These are phyloP conservation scores for Rutidosis leptorrhynchoides DNA, from an alignment of 129 eudicot species.

Conservation along the genomic window DNA sequence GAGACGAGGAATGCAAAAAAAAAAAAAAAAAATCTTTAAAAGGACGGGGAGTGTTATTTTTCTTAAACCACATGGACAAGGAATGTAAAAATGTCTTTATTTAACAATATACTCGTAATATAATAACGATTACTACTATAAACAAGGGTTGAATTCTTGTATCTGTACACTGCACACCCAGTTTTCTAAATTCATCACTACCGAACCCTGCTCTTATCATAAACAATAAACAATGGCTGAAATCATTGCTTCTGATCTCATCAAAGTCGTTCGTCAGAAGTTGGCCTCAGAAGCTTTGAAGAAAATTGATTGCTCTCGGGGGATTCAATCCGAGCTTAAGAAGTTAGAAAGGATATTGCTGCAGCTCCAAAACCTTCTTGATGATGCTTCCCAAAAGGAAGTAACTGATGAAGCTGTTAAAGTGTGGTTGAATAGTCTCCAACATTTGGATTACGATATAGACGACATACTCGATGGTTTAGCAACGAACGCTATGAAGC, in stretches of 20 bases:
- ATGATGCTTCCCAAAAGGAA: constrained; percentile 16
- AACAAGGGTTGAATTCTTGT: too few species aligned
- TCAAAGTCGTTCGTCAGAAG: neutral
- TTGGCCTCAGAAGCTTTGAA: neutral
- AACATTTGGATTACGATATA: constrained; percentile 15
- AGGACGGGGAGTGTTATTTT: too few species aligned
- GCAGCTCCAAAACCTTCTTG: neutral
- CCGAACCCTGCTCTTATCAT: too few species aligned
- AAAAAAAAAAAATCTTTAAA: too few species aligned
- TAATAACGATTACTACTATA: too few species aligned
- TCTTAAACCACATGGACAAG: too few species aligned
- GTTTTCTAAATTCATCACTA: too few species aligned
- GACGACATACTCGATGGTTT: constrained; percentile 1
- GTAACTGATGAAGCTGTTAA: neutral
- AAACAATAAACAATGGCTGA: neutral
- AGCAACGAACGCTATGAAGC: neutral
- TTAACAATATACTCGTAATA: too few species aligned
- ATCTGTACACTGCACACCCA: too few species aligned
- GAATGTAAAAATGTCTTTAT: too few species aligned
- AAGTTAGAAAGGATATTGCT: neutral
- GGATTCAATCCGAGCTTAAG: constrained; percentile 1
- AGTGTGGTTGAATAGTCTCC: neutral
- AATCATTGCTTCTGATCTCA: neutral
- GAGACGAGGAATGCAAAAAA: too few species aligned
- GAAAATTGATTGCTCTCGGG: neutral